Base-by-base conservation (phyloP, 305 asterid genomes). In the Fraxinus paxiana region DNA sequence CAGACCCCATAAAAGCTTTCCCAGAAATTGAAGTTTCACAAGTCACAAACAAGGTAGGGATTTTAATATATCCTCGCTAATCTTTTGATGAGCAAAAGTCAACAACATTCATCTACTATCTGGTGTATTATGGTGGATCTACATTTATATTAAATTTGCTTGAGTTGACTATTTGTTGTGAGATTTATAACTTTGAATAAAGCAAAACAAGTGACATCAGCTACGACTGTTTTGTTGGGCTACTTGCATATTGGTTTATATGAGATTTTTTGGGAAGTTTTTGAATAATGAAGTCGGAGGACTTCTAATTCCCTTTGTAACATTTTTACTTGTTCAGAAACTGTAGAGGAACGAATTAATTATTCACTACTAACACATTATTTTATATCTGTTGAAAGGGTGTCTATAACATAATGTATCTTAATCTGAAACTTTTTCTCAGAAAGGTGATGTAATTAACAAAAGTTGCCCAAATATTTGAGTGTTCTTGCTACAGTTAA, bases 1-100 rank as follows among this genome's bases (percentile, higher is more conserved):
- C 82, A 9, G 88, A 80, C 72, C 82, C 84, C 9, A 69, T 9
- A 38, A 90, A 87, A 82, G 87, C 86, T 80, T 87, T 84, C 83
- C 65, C 61, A 75, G 91, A 80, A 73, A 73, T 78, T 78, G 91
- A 88, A 79, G 79, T 85, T 80, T 77, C 88, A 34, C 87, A 86
- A 51, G 87, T 82, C 73, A 86, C 82, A 65, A 81, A 79, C 41
- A 84, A 86, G 95, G 97, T 91, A 80, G 83, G 79, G 73, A 73
- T 77, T 48, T n/a, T 0, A 78, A 71, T 20, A 46, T 61, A n/a
- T 61, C 31, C 72, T 63, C 20, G 43, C 48, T 79, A 15, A 54
- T 38, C 41, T 74, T 37, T 67, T 80, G 51, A 46, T 22, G 54
- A 48, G 56, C 13, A 63, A 37, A 28, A 59, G 30, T 3, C 43